Conservation (phyloP, 306 rosid genomes). For the Vigna trinervia region DNA sequence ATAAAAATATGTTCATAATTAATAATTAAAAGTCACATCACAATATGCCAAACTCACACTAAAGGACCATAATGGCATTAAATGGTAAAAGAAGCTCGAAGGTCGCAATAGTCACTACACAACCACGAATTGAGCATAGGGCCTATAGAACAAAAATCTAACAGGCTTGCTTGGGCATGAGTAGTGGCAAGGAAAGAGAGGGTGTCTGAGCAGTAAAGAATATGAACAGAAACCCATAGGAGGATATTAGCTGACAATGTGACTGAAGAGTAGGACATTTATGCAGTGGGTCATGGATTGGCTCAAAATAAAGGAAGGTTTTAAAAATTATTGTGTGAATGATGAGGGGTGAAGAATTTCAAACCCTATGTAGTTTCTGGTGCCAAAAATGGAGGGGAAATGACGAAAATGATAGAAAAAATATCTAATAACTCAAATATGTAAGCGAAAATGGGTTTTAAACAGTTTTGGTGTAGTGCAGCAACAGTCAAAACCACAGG, state of each 20-base stretch:
- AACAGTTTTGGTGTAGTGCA: neutral
- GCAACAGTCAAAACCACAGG: neutral
- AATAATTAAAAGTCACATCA: neutral
- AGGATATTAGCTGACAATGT: neutral
- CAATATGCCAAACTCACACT: neutral
- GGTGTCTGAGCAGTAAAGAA: neutral
- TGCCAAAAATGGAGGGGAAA: conserved; percentile 2
- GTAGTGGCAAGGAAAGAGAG: neutral
- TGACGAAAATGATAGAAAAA: neutral
- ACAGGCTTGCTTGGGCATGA: neutral
- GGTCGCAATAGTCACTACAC: neutral
- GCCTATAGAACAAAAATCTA: conserved; percentile 5
- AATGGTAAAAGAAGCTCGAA: neutral
- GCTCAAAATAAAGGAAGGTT: neutral
- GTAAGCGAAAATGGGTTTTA: neutral
- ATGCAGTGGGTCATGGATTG: neutral
- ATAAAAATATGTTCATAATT: neutral
- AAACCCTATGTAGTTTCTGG: neutral
- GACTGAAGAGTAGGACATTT: neutral
- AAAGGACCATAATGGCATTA: neutral
- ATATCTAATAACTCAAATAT: neutral
- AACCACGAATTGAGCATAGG: neutral
- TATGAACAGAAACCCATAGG: neutral
- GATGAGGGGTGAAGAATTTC: conserved; percentile 2
- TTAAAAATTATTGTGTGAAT: neutral